Evolutionary conservation across 2,329 filamentous ascomycete species (phyloP), one percentile per base, ranked within the genome.

Genomic region (Cytospora chrysosperma): DNA sequence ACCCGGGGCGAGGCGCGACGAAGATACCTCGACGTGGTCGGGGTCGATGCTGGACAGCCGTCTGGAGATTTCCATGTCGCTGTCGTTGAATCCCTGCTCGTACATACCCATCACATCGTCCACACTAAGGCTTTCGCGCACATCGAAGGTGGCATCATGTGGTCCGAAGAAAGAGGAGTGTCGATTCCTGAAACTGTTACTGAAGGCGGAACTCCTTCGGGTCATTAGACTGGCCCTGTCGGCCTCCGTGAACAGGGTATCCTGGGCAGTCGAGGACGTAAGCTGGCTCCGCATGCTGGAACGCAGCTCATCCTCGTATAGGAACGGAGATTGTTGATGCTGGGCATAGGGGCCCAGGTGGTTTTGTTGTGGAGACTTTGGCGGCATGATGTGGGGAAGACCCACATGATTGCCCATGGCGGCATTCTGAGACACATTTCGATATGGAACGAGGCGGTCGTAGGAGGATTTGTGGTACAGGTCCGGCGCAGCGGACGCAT

Each of bases 141-240:
- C 56, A 24, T 65, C 64, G 15, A 61, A 30, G 57, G 56, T 61
- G 24, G 64, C 61, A 49, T 52, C 40, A 32, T 64, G 64, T 8
- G 64, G 64, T 50, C 64, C 64, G 57, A 65, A 65, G 64, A 65
- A 65, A 57, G 64, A 63, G 55, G 64, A 65, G 53, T 58, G 58
- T n/a, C 61, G 58, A 52, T 64, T 65, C 56, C 61, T 63, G 43
- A 73, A 71, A 47, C 70, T 69, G 4, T 69, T 32, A 57, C 63
- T 74, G 77, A 78, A 89, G 59, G 88, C 82, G 1, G 90, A 93
- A 78, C 90, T 96, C 65, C 87, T 86, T 69, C 91, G 92, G 4
- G 92, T 95, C 67, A 89, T 75, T 56, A 95, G 82, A 72, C 93
- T 97, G 74, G 91, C 96, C 66, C 91, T 84, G 72, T 94, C 91